Percentiles rank a stretch among this genome's conserved stretches.
These are phyloP conservation scores for Syzygium jambos DNA, from an alignment of 345 rosid species.

Conservation along the genomic window DNA sequence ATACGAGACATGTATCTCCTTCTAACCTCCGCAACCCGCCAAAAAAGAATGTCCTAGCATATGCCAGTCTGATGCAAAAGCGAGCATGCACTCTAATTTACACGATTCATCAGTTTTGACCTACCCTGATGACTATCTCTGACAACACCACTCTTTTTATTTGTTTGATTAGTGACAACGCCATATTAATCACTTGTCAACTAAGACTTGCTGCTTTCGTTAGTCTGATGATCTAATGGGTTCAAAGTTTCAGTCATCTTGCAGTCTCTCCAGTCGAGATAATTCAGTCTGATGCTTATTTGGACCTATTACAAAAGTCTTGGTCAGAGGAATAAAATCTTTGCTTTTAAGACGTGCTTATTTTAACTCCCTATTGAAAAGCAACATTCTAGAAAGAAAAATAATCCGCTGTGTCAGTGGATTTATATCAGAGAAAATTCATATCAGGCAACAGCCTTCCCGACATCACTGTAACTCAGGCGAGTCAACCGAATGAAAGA, in stretches of 20 bases:
- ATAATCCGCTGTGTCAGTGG: neutral
- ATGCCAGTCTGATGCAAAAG: neutral
- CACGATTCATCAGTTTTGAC: neutral
- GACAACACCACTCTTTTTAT: neutral
- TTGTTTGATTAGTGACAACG: neutral
- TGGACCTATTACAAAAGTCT: constrained; percentile 36
- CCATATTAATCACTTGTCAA: neutral
- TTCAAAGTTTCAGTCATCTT: constrained; percentile 67
- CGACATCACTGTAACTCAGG: too few species aligned
- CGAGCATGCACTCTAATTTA: neutral
- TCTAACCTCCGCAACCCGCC: neutral
- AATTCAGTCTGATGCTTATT: constrained; percentile 68
- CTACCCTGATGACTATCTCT: neutral
- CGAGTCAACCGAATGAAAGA: too few species aligned
- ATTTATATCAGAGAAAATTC: neutral
- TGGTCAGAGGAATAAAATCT: neutral
- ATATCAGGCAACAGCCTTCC: neutral
- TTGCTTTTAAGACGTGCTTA: neutral
- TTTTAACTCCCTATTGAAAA: too few species aligned
- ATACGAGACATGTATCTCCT: neutral
- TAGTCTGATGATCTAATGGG: constrained; percentile 37
- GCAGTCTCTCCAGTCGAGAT: constrained; percentile 71
- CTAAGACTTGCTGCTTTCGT: neutral
- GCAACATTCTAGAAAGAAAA: neutral
- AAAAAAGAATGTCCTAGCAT: neutral